phyloP scores from a whole-genome alignment of 2,329 filamentous ascomycete species.

The Exophiala dermatitidis region DNA sequence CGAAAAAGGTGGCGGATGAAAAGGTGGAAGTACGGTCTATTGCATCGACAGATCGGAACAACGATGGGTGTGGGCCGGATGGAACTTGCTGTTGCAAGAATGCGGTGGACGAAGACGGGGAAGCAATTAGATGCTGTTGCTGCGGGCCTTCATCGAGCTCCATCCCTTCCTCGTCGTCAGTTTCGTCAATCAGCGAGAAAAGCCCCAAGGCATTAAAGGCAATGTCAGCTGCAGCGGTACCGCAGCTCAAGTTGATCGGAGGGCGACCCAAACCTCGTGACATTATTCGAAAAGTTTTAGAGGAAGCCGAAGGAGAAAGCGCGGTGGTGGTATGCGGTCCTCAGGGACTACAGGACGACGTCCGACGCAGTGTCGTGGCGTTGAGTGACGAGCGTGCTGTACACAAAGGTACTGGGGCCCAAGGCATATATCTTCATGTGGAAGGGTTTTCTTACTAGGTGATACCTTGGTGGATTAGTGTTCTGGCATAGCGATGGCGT shows the following conservation, averaged over 20 bases:
- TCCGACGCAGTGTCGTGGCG: conserved; percentile 48
- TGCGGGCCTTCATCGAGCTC: conserved; percentile 7
- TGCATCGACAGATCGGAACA: conserved; percentile 10
- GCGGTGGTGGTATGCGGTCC: conserved; percentile 59
- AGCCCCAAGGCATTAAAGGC: neutral
- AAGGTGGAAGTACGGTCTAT: conserved; percentile 6
- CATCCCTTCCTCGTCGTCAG: conserved; percentile 7
- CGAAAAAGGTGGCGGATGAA: conserved; percentile 6
- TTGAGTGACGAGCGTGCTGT: conserved; percentile 60
- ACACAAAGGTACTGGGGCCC: conserved; percentile 60
- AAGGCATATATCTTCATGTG: conserved; percentile 55
- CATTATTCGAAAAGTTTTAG: conserved; percentile 50
- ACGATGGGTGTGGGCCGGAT: conserved; percentile 27
- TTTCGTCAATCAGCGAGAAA: conserved; percentile 8
- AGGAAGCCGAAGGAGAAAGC: conserved; percentile 55
- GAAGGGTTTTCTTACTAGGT: conserved; percentile 49
- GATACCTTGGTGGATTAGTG: neutral
- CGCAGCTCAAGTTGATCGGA: conserved; percentile 33
- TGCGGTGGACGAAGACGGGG: conserved; percentile 40
- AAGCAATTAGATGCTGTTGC: conserved; percentile 6
- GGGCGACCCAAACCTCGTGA: conserved; percentile 48
- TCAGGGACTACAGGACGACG: conserved; percentile 47
- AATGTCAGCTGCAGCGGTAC: conserved; percentile 28
- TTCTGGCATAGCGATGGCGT: conserved; percentile 13
- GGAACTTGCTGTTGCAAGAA: conserved; percentile 45